A percentile compares a stretch with the other conserved stretches of the same genome.
phyloP scores from a whole-genome alignment of 2,329 filamentous ascomycete species.

The Didymella sp. region DNA sequence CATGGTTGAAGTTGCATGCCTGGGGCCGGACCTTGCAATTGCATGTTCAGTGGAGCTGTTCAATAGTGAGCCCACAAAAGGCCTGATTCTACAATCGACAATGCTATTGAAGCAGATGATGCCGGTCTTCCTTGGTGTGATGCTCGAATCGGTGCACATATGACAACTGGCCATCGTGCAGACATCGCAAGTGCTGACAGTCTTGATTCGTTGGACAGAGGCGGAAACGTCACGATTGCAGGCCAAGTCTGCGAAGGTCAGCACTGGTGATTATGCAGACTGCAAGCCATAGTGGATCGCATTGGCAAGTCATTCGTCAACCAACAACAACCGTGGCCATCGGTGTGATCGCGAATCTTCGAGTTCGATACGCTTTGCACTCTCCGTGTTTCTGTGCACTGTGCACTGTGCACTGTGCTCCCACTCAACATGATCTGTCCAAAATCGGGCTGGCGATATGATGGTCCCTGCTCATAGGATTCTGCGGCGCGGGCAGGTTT shows the following conservation, averaged over 20 bases:
- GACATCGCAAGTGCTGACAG: constrained; percentile 5
- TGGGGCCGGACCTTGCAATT: constrained; percentile 36
- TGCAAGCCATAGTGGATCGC: constrained; percentile 21
- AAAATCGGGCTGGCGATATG: not conserved
- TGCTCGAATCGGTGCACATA: constrained; percentile 12
- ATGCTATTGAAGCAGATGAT: not conserved
- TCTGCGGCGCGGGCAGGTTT: constrained; percentile 8
- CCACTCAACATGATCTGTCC: not conserved
- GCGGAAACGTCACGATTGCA: constrained; percentile 20
- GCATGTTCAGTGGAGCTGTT: constrained; percentile 6
- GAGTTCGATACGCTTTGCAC: not conserved
- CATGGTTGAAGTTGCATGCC: constrained; percentile 21
- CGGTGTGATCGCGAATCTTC: constrained; percentile 6
- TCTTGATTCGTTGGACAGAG: constrained; percentile 3
- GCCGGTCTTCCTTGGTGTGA: constrained; percentile 2
- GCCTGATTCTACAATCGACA: not conserved
- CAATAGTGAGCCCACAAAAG: constrained; percentile 3
- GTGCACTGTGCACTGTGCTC: not conserved
- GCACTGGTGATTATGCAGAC: constrained; percentile 26
- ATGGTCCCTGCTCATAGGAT: constrained; percentile 4
- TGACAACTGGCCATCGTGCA: constrained; percentile 15
- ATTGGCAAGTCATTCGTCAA: constrained; percentile 3
- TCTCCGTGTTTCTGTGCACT: not conserved
- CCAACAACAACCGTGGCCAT: constrained; percentile 8
- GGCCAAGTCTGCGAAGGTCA: constrained; percentile 14